phyloP scores from a whole-genome alignment of 2,329 filamentous ascomycete genomes.

The Drechslerella dactyloides region DNA sequence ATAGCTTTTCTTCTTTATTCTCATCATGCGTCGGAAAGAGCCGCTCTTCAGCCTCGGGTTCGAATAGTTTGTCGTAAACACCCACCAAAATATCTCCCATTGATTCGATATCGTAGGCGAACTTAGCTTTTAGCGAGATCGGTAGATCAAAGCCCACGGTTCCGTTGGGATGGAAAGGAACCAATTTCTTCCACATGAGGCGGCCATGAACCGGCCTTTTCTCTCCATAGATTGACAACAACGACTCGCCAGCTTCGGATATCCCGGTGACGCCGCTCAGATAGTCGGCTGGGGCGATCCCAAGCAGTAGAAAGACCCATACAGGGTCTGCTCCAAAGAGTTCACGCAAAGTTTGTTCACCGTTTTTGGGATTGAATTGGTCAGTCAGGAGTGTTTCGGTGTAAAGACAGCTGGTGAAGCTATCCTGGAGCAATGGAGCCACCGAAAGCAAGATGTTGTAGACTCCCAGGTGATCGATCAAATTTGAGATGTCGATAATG shows the following conservation, averaged over 20 bases:
- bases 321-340: conserved; percentile 62
- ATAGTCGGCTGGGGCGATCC: conserved; percentile 60
- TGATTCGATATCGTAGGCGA: conserved; percentile 13
- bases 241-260: conserved; percentile 55
- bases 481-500: conserved; percentile 65
- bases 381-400: conserved; percentile 61
- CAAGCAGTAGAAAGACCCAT: conserved; percentile 63
- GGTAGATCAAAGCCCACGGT: not conserved
- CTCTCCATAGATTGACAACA: not conserved
- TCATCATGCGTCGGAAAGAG: not conserved
- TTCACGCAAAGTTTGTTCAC: conserved; percentile 56
- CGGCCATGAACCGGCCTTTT: conserved; percentile 12
- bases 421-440: conserved; percentile 61
- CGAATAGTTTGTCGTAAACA: conserved; percentile 20
- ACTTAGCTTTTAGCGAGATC: not conserved
- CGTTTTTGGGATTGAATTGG: conserved; percentile 54
- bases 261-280: conserved; percentile 28
- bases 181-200: conserved; percentile 25
- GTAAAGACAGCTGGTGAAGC: conserved; percentile 62
- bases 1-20: not conserved
- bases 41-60: conserved; percentile 2
- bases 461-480: conserved; percentile 60
- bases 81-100: conserved; percentile 8
- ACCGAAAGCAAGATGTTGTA: conserved; percentile 62
- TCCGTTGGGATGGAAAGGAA: not conserved